Conservation (phyloP, 331 rosid genomes). For the Pyracantha coccinea region DNA sequence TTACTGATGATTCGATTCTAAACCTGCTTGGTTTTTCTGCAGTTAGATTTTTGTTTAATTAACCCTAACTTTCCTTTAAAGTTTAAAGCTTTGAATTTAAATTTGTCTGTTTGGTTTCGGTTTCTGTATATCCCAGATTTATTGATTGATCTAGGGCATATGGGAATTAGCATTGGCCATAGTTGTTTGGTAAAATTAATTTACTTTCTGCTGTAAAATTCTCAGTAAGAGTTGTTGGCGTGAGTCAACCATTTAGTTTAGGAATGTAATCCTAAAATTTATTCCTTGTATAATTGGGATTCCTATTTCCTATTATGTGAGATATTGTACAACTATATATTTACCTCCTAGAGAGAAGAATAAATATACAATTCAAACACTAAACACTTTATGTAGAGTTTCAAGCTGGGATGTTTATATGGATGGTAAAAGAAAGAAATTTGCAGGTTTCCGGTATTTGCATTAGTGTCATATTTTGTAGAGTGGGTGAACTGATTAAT, state of each 20-base stretch:
- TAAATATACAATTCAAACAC: too few relatives aligned
- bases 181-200: not conserved
- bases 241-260: too few relatives aligned
- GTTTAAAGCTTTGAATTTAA: not conserved
- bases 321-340: too few relatives aligned
- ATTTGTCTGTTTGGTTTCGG: not conserved
- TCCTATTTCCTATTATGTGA: too few relatives aligned
- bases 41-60: not conserved
- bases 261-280: too few relatives aligned
- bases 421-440: not conserved
- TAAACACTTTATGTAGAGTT: too few relatives aligned
- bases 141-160: not conserved
- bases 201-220: not conserved
- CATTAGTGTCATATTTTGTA: not conserved
- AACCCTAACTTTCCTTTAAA: not conserved
- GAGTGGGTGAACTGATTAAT: not conserved
- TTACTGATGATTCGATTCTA: not conserved
- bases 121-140: not conserved
- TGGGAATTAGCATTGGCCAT: not conserved
- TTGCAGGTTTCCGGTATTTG: not conserved
- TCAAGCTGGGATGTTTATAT: not conserved
- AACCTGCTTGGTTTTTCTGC: not conserved
- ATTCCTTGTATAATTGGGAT: too few relatives aligned
- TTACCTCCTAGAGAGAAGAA: too few relatives aligned
- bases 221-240: not conserved